Conservation (phyloP, 2,329 filamentous ascomycete species). For the Colletotrichum musae region DNA sequence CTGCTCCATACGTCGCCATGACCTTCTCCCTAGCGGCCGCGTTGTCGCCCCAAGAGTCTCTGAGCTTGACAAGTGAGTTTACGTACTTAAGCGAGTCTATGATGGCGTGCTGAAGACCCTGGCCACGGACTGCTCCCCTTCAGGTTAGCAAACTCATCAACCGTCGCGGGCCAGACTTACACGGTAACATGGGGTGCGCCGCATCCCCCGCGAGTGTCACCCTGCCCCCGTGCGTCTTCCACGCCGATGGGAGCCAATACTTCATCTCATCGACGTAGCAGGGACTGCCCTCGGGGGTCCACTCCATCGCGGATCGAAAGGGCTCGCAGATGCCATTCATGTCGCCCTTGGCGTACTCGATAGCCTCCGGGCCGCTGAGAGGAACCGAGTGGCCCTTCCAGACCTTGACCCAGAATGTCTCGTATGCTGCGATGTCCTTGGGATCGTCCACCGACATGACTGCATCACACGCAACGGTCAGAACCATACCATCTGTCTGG, state of each 20-base stretch:
- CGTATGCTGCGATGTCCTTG: constrained; percentile 48
- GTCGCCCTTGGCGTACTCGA: constrained; percentile 48
- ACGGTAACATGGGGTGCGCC: constrained; percentile 61
- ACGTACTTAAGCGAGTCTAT: constrained; percentile 57
- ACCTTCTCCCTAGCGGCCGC: constrained; percentile 37
- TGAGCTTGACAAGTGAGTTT: constrained; percentile 47
- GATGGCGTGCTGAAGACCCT: constrained; percentile 61
- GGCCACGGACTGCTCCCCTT: constrained; percentile 54
- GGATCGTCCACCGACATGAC: constrained; percentile 46
- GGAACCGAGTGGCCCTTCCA: constrained; percentile 47
- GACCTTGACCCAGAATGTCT: constrained; percentile 54
- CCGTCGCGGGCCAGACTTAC: constrained; percentile 43
- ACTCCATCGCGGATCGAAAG: constrained; percentile 52
- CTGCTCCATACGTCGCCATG: constrained; percentile 50
- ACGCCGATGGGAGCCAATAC: constrained; percentile 52
- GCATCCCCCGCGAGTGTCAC: constrained; percentile 58
- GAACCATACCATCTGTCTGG: too few relatives aligned
- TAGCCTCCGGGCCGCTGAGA: constrained; percentile 54
- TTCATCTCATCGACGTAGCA: constrained; percentile 54
- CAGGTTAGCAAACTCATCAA: not conserved
- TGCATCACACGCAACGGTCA: constrained; percentile 8
- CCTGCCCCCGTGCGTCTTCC: constrained; percentile 50
- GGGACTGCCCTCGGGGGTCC: constrained; percentile 50
- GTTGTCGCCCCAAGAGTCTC: constrained; percentile 28
- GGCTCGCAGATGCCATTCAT: constrained; percentile 47